Base-by-base conservation (phyloP, 768 basidiomycete species). In the Hericium rajendrae region DNA sequence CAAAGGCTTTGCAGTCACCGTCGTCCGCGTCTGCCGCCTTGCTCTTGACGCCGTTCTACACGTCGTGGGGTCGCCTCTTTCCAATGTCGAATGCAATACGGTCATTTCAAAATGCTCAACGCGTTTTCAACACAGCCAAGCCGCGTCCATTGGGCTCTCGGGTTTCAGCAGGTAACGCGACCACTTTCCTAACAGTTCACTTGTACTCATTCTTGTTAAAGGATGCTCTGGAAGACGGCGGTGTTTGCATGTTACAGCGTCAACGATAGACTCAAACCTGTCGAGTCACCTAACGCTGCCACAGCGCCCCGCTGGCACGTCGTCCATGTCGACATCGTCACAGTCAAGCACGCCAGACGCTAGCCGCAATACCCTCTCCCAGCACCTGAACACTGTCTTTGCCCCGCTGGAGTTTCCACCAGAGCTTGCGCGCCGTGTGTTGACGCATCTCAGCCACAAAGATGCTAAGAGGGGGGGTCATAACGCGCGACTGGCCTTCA, bases 401-500 rank as follows among this genome's bases (percentile, higher is more conserved):
- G 70, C 78, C 4, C 79, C 84, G 13, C 73, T 92, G 51, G 72
- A 79, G 51, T 92, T 93, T 68, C 81, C 86, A 12, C 74, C 76
- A 4, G 85, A 87, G 61, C 74, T 91, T 49, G 85, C 88, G 8
- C 76, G 76, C 61, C 81, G 90, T 58, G 76, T 89, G 60, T 72
- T 92, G 61, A 93, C 91, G 2, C 91, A 93, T 66, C 76, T 77
- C 6, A 89, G 87, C 70, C 90, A 89, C 70, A 79, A 75, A 50
- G 74, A 80, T 55, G 85, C 88, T 28, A 60, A 68, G 51, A 6
- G 32, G 6, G 69, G 76, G 48, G 87, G 90, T 2, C 87, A 91
- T 67, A 91, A 91, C 63, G 82, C 78, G 49, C 82, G 82, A 10
- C 71, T 88, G 48, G 74, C 78, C 43, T 93, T 92, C 64, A 75